These are phyloP conservation scores for Curvularia spicifera DNA, from an alignment of 2,329 filamentous ascomycete species.

Conservation along the genomic window DNA sequence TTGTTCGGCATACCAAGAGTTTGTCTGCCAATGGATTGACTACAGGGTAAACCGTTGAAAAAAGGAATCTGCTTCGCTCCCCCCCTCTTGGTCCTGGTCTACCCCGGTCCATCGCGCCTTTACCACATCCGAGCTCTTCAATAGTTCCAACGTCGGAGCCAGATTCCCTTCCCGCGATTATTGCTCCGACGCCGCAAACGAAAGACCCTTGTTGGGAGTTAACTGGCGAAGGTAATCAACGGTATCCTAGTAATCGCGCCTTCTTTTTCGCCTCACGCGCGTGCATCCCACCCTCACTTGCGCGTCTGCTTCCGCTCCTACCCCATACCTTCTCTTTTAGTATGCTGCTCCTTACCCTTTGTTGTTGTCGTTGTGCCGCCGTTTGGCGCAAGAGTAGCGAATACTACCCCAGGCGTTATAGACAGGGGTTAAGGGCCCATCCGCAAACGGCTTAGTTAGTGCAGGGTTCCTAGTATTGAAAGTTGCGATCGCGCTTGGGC, in stretches of 20 bases:
- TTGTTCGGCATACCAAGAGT: background rate
- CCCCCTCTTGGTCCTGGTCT: background rate
- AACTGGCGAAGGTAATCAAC: background rate
- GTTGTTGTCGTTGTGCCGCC: background rate
- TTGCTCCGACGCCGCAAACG: background rate
- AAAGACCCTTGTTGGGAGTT: background rate
- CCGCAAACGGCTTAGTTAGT: conserved; percentile 9
- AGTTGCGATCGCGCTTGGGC: conserved; percentile 9
- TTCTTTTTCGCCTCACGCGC: conserved; percentile 3
- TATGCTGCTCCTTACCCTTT: background rate
- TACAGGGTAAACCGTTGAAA: conserved; percentile 3
- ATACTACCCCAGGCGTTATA: conserved; percentile 34
- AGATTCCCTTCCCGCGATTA: background rate
- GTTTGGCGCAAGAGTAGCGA: conserved; percentile 12
- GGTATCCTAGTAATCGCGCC: background rate
- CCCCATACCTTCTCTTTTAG: background rate
- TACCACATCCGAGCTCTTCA: background rate
- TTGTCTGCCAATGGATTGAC: background rate
- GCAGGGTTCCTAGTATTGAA: conserved; percentile 23
- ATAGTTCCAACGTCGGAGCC: conserved; percentile 5
- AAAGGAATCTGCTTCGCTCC: background rate
- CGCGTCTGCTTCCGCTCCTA: background rate
- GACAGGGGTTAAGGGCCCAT: conserved; percentile 24
- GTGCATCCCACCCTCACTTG: background rate
- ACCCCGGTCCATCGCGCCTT: background rate